Base-by-base conservation (phyloP, 441 rosid genomes). In the Populus hybrid region DNA sequence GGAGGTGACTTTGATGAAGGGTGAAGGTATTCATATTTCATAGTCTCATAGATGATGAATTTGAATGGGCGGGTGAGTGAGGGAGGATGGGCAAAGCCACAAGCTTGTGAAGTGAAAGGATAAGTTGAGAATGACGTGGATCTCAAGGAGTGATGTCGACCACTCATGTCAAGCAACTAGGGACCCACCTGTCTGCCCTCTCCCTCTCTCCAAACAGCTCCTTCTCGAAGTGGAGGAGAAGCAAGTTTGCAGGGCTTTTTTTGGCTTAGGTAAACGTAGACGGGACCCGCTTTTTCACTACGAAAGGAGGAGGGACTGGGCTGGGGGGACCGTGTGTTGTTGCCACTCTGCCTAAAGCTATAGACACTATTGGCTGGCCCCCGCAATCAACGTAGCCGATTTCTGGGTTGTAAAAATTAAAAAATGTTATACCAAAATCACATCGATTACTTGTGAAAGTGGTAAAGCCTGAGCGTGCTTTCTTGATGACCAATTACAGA, bases 71-170 rank as follows among this genome's bases (percentile, higher is more conserved):
- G 18, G 53, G 9, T 36, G 11, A 11, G 45, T 16, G 29, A 26
- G 26, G 0, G 74, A 14, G 33, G 23, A 61, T 29, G 28, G 64
- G 59, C 21, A 7, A 56, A 12, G 42, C 36, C 11, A 59, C 0
- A 9, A n/a, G 65, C 65, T 23, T 35, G 64, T 9, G 38, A 76
- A 28, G 45, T 68, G 66, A 38, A 79, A 42, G 75, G 87, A 83
- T 80, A 82, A 80, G 79, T 61, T 24, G 79, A 14, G 86, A 71
- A 75, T 84, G 88, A 88, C 89, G 94, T 90, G 93, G 91, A 84
- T 83, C 79, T 79, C 79, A 76, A 84, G 83, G 83, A 80, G 85
- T 80, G 84, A 85, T 84, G 72, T 81, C 69, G 87, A 87, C 91
- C 88, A 74, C 82, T 84, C 82, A 76, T 83, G 84, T 84, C 82